These are phyloP conservation scores for Monilinia polystroma DNA, from an alignment of 2,329 filamentous ascomycete genomes.

Conservation along the genomic window DNA sequence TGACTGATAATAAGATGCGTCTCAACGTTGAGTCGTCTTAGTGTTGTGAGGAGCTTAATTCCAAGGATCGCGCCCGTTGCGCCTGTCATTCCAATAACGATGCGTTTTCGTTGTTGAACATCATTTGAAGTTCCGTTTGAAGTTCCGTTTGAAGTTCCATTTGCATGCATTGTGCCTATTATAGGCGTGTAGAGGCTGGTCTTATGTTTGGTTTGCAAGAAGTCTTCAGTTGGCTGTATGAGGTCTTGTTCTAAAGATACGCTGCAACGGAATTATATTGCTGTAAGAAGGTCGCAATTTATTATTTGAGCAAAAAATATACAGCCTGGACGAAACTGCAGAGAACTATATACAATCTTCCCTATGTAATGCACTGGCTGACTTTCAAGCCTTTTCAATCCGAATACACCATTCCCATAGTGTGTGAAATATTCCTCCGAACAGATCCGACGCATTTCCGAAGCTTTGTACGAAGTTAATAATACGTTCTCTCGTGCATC, in stretches of 20 bases:
- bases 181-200: not conserved
- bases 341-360: not conserved
- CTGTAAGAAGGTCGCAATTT: not conserved
- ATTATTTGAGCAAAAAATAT: not conserved
- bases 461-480: too few species aligned
- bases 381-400: not conserved
- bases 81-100: too few species aligned
- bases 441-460: too few species aligned
- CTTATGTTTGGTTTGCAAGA: not conserved
- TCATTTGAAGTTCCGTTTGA: not conserved
- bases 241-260: too few species aligned
- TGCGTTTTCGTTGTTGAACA: constrained; percentile 6
- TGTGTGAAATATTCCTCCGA: too few species aligned
- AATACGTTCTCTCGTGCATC: too few species aligned
- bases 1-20: constrained; percentile 50
- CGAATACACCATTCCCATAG: too few species aligned
- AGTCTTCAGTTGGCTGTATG: too few species aligned
- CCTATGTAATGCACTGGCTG: not conserved
- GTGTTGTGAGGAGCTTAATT: constrained; percentile 44
- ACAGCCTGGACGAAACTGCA: not conserved
- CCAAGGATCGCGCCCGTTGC: constrained; percentile 36
- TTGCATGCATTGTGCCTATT: not conserved
- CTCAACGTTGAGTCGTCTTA: constrained; percentile 47
- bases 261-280: too few species aligned
- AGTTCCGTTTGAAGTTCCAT: not conserved